Evolutionary conservation across 352 stramenopile genomes (phyloP), one percentile per base, ranked within the genome.

Genomic region (Albugo laibachii): DNA sequence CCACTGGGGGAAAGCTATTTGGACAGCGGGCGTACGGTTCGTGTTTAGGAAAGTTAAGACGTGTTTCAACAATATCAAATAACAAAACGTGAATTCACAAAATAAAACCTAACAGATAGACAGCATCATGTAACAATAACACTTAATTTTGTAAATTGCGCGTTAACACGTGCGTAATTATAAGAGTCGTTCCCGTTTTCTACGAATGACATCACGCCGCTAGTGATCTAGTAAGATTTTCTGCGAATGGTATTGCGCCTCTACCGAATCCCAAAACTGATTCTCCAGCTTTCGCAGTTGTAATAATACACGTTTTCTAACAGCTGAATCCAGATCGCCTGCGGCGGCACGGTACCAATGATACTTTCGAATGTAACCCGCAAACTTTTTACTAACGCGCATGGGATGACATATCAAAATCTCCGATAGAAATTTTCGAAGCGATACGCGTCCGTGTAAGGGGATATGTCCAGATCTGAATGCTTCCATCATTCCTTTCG

Each of bases 1-100:
- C 91, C 2, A 98, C 92, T 0, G 93, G 92, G 15, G 93, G 93
- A 24, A 95, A 93, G 42, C 64, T 96, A 38, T 97, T 97, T 65
- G 92, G 89, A 11, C 95, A 95, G 55, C 63, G 93, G 52, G 89
- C 89, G 2, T 94, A 96, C 49, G 75, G 74, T 2, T 85, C 73
- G 1, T 91, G 83, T 55, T 72, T 66, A 2, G 83, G 80, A 36
- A 95, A 95, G 50, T 54, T 92, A 21, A 83, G 81, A 55, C 73
- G 83, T 11, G 72, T 88, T 39, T 63, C 66, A 50, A 24, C 20
- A 43, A 19, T 10, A 8, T 24, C 3, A 8, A 43, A 43, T 19
- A n/a, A n/a, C n/a, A n/a, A n/a, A n/a, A n/a, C n/a, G n/a, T n/a
- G n/a, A n/a, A n/a, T n/a, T n/a, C n/a, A n/a, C n/a, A n/a, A n/a